A percentile compares a stretch with the other conserved stretches of the same genome.
Conservation (phyloP, 768 basidiomycete genomes). For the Sporobolomyces phaffii region DNA sequence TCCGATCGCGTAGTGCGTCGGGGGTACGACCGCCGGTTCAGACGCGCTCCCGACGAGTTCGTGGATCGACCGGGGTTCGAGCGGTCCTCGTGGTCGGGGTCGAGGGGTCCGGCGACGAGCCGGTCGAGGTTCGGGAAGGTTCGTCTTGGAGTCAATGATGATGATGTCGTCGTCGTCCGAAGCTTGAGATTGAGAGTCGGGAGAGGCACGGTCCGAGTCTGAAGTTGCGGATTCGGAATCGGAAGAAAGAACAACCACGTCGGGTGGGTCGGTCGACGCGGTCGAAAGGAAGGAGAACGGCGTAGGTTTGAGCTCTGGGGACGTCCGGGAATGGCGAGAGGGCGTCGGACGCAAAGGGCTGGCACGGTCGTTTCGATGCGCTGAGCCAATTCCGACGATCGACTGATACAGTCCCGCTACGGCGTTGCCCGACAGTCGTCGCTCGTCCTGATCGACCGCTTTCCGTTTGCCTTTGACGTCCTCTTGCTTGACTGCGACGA, state of each 20-base stretch:
- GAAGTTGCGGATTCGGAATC: background rate
- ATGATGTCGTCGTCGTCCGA: background rate
- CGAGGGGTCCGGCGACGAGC: background rate
- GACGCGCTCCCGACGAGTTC: constrained; percentile 6
- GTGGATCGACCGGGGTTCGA: constrained; percentile 13
- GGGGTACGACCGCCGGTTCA: background rate
- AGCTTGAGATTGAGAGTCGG: background rate
- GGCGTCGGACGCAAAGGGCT: no score
- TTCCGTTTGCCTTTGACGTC: constrained; percentile 9
- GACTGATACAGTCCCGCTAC: constrained; percentile 17
- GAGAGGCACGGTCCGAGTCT: background rate
- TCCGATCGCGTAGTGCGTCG: constrained; percentile 14
- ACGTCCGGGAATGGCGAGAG: background rate
- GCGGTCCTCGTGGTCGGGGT: background rate
- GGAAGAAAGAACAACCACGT: background rate
- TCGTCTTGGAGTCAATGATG: constrained; percentile 5
- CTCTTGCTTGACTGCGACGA: background rate
- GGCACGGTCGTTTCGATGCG: no score
- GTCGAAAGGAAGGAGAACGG: no score
- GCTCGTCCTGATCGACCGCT: background rate
- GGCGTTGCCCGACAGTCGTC: background rate
- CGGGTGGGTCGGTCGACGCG: background rate
- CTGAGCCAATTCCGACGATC: constrained; percentile 8
- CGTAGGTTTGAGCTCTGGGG: background rate
- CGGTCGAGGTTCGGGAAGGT: constrained; percentile 14